Base-by-base conservation (phyloP, 352 stramenopile species). In the Phytophthora sp. region DNA sequence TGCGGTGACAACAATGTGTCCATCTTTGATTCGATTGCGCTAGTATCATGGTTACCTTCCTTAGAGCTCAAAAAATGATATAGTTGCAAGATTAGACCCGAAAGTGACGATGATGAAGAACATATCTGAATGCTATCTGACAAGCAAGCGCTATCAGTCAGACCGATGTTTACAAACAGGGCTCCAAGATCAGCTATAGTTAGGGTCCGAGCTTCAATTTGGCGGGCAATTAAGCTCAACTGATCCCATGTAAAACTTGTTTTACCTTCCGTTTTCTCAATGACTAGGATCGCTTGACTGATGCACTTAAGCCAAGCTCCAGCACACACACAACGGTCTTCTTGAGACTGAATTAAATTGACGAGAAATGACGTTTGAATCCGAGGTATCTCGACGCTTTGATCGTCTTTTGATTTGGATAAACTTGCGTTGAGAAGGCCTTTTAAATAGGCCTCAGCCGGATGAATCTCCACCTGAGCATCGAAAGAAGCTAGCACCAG, bases 91-190 rank as follows among this genome's bases (percentile, higher is more conserved):
- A 60, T 9, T 4, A 64, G 35, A 21, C 12, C 51, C 1, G 60
- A 35, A 44, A 66, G 32, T 3, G 57, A 66, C 4, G 57, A 54
- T 1, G 20, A 13, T 5, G 18, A 30, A 3, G 37, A n/a, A 34
- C 41, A 54, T 13, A n/a, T n/a, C n/a, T n/a, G n/a, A n/a, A n/a
- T n/a, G n/a, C n/a, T n/a, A n/a, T n/a, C n/a, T n/a, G n/a, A n/a
- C n/a, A n/a, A n/a, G n/a, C n/a, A n/a, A n/a, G n/a, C n/a, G n/a
- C n/a, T n/a, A 10, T 63, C 21, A 3, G 38, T 10, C 11, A 68
- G 30, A n/a, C 52, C 60, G 20, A 68, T 18, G 32, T 58, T 35
- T 17, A 68, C 26, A 13, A 68, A 37, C 51, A 68, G 23, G 8
- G 20, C 15, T 2, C 32, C 52, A 20, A 63, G 15, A 24, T 57